Base-by-base conservation (phyloP, 2,329 filamentous ascomycete genomes). In the Penicillium digitatum region DNA sequence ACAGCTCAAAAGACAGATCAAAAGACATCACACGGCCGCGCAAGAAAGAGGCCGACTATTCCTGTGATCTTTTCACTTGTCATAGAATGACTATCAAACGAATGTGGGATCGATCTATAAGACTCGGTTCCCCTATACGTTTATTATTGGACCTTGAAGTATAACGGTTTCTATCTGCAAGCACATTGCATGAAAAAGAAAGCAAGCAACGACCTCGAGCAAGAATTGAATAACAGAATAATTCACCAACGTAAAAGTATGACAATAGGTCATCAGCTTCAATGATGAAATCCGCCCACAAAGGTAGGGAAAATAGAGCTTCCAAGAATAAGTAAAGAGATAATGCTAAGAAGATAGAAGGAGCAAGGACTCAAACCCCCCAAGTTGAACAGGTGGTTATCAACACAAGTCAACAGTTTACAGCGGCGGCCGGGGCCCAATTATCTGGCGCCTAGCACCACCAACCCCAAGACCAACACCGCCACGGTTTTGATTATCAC, bases 401-500 rank as follows among this genome's bases (percentile, higher is more conserved):
- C 26, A 49, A 29, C 22, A 38, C 32, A 32, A 45, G 26, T 16
- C 18, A 48, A 22, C 35, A 45, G 37, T 52, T 64, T 62, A 76
- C 48, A 61, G 74, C 10, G 72, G 79, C 38, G 82, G 81, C 54
- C 83, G 74, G 11, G 84, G 84, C 14, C 84, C 84, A 60, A 86
- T 80, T 62, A 87, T 86, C 72, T 85, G 83, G 63, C 84, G 77
- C 63, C 82, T 77, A 1, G 74, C 74, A 32, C 81, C 82, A 16
- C 82, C 81, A 68, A 84, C 77, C 43, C 76, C 78, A 5, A 82
- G 71, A 3, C 78, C 75, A 37, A 72, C 68, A 5, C 79, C 81
- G 22, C 76, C 75, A 55, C 76, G 77, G 62, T 84, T 85, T 74
- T 85, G 82, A 58, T 74, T 83, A 64, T 86, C 84, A 2, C 84